A percentile compares a stretch with the other conserved stretches of the same genome.
These are phyloP conservation scores for Hygrocybe punicea DNA, from an alignment of 768 basidiomycete genomes.

Conservation along the genomic window DNA sequence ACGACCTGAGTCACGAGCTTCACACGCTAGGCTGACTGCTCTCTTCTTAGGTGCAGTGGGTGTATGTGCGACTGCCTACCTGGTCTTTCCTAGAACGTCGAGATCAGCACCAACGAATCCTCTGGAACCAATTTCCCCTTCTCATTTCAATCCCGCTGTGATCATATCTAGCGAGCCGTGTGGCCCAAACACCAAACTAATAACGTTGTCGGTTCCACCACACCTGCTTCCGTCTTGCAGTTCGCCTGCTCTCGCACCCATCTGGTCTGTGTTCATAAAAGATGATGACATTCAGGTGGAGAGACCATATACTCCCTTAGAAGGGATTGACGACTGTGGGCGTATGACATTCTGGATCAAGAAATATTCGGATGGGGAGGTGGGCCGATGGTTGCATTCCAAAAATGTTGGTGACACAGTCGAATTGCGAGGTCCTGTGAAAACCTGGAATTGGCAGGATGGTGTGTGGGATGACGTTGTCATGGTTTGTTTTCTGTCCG, in stretches of 20 bases:
- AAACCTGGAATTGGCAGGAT: conserved; percentile 59
- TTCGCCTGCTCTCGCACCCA: conserved; percentile 34
- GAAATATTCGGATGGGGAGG: conserved; percentile 73
- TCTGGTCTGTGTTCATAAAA: conserved; percentile 80
- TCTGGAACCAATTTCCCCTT: conserved; percentile 39
- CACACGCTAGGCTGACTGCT: not conserved
- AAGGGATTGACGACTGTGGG: conserved; percentile 64
- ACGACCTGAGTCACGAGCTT: not conserved
- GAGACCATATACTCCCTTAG: conserved; percentile 77
- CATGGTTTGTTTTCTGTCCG: conserved; percentile 50
- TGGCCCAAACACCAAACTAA: conserved; percentile 59
- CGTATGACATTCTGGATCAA: conserved; percentile 79
- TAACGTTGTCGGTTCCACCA: conserved; percentile 57
- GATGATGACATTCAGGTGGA: conserved; percentile 89
- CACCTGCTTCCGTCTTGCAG: conserved; percentile 29
- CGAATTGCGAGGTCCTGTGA: conserved; percentile 73
- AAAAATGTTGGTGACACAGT: conserved; percentile 62
- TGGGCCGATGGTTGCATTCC: conserved; percentile 77
- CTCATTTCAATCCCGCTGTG: conserved; percentile 58
- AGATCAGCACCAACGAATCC: conserved; percentile 31
- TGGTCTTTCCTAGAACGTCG: conserved; percentile 50
- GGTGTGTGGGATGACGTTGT: conserved; percentile 72
- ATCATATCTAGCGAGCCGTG: conserved; percentile 51
- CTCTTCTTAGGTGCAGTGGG: conserved; percentile 29
- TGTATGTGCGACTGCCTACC: conserved; percentile 45